phyloP scores from a whole-genome alignment of 1,139 yeast genomes.

The Geotrichum klebahnii region DNA sequence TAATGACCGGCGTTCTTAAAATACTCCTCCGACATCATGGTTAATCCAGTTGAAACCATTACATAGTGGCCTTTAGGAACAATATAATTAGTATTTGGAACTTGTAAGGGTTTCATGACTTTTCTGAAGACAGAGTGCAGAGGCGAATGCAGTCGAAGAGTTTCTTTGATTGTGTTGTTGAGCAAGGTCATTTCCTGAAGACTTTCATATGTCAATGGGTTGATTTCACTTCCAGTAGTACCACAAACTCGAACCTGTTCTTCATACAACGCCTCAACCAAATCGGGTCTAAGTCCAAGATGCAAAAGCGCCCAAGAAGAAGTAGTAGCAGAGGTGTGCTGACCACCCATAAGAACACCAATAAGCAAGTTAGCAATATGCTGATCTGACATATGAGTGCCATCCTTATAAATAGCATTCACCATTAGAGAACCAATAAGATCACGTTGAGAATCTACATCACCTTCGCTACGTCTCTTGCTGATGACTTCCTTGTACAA shows the following conservation, averaged over 20 bases:
- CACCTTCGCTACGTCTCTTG: slow-evolving; percentile 60
- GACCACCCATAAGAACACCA: slow-evolving; percentile 98
- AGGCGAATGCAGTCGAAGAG: slow-evolving; percentile 93
- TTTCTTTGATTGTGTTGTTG: slow-evolving; percentile 83
- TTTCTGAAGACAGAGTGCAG: slow-evolving; percentile 92
- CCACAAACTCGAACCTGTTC: slow-evolving; percentile 68
- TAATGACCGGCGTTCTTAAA: slow-evolving; percentile 67
- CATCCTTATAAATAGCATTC: slow-evolving; percentile 83
- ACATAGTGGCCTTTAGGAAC: slow-evolving; percentile 90
- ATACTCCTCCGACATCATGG: slow-evolving; percentile 69
- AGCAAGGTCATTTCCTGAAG: slow-evolving; percentile 76
- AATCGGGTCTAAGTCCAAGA: slow-evolving; percentile 76
- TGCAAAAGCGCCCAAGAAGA: slow-evolving; percentile 93
- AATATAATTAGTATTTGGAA: slow-evolving; percentile 74
- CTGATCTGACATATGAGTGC: slow-evolving; percentile 87
- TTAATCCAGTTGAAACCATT: slow-evolving; percentile 88
- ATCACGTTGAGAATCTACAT: slow-evolving; percentile 80
- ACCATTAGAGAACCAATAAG: slow-evolving; percentile 84
- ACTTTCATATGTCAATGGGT: slow-evolving; percentile 65
- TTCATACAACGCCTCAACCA: slow-evolving; percentile 72
- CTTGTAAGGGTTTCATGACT: slow-evolving; percentile 71
- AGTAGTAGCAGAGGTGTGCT: slow-evolving; percentile 95
- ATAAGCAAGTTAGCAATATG: slow-evolving; percentile 91
- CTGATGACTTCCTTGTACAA: slow-evolving; percentile 77
- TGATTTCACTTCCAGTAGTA: slow-evolving; percentile 43